phyloP scores from a whole-genome alignment of 805 yeast species.

The Saccharomyces paradoxus region DNA sequence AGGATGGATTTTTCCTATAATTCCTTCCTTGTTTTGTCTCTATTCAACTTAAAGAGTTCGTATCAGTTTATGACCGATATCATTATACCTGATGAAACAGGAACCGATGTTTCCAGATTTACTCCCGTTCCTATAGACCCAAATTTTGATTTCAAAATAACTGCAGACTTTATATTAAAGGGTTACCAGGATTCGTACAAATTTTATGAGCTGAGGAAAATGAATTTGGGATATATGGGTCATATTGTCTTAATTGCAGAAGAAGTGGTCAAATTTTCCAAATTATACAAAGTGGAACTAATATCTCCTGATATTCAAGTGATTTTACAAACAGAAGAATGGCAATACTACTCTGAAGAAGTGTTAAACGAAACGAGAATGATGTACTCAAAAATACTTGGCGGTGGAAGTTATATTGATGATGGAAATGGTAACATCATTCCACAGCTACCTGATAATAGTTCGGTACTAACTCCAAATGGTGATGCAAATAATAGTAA shows the following conservation, averaged over 20 bases:
- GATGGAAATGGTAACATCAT: slow-evolving; percentile 20
- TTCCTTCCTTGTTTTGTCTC: slow-evolving; percentile 49
- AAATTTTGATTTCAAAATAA: slow-evolving; percentile 43
- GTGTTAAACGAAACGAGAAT: slow-evolving; percentile 27
- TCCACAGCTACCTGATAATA: slow-evolving; percentile 12
- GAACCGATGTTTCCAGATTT: background rate
- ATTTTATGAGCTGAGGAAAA: slow-evolving; percentile 49
- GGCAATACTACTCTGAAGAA: slow-evolving; percentile 26
- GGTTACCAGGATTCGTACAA: slow-evolving; percentile 56
- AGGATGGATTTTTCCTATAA: slow-evolving; percentile 78
- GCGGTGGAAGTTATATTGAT: slow-evolving; percentile 29
- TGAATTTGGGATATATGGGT: slow-evolving; percentile 93
- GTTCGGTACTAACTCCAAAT: background rate
- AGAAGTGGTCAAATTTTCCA: slow-evolving; percentile 81
- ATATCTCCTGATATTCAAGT: slow-evolving; percentile 27
- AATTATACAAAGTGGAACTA: slow-evolving; percentile 32
- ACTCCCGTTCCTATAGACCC: background rate
- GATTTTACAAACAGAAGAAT: slow-evolving; percentile 16
- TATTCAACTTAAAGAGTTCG: slow-evolving; percentile 21
- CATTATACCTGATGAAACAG: background rate
- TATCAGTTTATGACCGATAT: slow-evolving; percentile 9
- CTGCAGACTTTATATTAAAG: slow-evolving; percentile 48
- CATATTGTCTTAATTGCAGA: slow-evolving; percentile 89
- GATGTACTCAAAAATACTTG: slow-evolving; percentile 31
- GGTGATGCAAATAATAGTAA: background rate